Evolutionary conservation across 129 eudicot genomes (phyloP).

Genomic region (Mikania micrantha): DNA sequence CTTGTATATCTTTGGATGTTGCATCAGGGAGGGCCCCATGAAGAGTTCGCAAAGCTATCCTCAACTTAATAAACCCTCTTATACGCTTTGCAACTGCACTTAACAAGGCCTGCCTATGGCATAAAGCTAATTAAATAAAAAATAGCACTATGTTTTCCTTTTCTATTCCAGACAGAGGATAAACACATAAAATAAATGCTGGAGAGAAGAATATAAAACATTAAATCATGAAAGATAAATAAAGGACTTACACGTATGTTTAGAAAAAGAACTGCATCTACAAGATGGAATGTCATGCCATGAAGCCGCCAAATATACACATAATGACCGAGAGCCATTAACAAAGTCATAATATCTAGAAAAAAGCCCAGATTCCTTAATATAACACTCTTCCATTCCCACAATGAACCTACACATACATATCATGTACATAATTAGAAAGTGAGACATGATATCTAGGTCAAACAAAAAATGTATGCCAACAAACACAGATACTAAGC

Average conservation of each 20-base stretch:
- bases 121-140: slow-evolving; percentile 14
- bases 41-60: slow-evolving; percentile 74
- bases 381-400: slow-evolving; percentile 82
- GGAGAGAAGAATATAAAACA: neutral
- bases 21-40: slow-evolving; percentile 98
- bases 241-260: slow-evolving; percentile 70
- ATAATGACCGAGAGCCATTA: slow-evolving; percentile 94
- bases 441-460: neutral
- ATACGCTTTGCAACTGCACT: slow-evolving; percentile 80
- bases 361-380: slow-evolving; percentile 73
- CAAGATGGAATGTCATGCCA: slow-evolving; percentile 95
- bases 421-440: slow-evolving; percentile 1
- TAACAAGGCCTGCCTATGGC: slow-evolving; percentile 56
- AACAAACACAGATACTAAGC: neutral
- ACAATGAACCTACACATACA: slow-evolving; percentile 61
- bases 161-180: neutral
- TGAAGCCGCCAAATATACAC: slow-evolving; percentile 96
- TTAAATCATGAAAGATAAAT: neutral
- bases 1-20: slow-evolving; percentile 73
- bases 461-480: neutral
- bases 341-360: slow-evolving; percentile 82
- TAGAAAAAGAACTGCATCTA: slow-evolving; percentile 82
- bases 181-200: neutral
- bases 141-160: neutral
- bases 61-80: slow-evolving; percentile 69